A percentile compares a stretch with the other conserved stretches of the same genome.
phyloP scores from a whole-genome alignment of 768 basidiomycete genomes.

The Boletus pseudo-olivaceus region DNA sequence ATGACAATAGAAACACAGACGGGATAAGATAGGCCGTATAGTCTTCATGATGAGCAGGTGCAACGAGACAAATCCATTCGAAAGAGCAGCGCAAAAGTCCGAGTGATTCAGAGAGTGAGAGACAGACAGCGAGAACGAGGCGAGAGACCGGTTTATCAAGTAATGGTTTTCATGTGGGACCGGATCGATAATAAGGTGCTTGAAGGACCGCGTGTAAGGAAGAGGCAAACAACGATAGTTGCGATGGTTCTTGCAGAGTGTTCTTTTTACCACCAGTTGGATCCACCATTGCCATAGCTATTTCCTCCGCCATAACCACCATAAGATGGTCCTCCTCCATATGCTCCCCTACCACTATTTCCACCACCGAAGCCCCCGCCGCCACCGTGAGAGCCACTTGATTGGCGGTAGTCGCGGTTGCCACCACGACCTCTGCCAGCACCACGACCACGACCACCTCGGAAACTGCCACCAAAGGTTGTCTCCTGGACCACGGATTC shows the following conservation, averaged over 20 bases:
- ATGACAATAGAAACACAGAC: slow-evolving; percentile 38
- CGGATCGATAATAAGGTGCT: slow-evolving; percentile 17
- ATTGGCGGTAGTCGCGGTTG: slow-evolving; percentile 34
- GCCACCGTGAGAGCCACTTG: slow-evolving; percentile 28
- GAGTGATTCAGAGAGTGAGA: slow-evolving; percentile 33
- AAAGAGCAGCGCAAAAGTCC: slow-evolving; percentile 64
- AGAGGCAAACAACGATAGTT: slow-evolving; percentile 8
- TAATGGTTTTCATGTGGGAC: slow-evolving; percentile 24
- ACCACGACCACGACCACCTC: slow-evolving; percentile 59
- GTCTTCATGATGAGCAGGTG: slow-evolving; percentile 46
- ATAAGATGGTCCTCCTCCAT: slow-evolving; percentile 35
- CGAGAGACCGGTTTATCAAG: slow-evolving; percentile 14
- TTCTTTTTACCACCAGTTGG: slow-evolving; percentile 48
- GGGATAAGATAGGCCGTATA: slow-evolving; percentile 40
- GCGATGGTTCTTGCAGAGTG: slow-evolving; percentile 7
- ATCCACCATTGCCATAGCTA: slow-evolving; percentile 31
- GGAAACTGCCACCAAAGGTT: slow-evolving; percentile 57
- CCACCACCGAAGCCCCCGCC: slow-evolving; percentile 29
- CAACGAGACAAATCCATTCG: slow-evolving; percentile 54
- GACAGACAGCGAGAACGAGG: slow-evolving; percentile 23
- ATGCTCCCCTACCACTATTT: slow-evolving; percentile 38
- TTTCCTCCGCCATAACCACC: slow-evolving; percentile 30
- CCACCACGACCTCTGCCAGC: slow-evolving; percentile 37
- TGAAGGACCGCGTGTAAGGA: slow-evolving; percentile 9
- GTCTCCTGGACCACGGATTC: slow-evolving; percentile 82